phyloP scores from a whole-genome alignment of 805 yeast species.

The Hanseniaspora occidentalis region DNA sequence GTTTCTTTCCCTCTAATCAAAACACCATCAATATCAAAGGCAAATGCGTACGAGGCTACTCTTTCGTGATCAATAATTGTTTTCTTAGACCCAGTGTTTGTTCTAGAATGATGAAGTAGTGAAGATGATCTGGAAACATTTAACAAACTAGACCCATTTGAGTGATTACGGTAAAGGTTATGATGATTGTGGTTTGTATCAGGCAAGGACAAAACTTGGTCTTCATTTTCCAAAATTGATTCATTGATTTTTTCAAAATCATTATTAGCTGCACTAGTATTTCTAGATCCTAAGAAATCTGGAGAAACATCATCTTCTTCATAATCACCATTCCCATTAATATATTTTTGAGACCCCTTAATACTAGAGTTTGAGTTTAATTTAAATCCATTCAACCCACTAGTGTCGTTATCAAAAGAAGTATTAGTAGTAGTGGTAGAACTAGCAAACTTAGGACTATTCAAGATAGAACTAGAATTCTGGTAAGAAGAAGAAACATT shows the following conservation, averaged over 20 bases:
- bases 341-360: no score
- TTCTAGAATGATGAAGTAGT: conserved; percentile 4
- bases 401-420: neutral
- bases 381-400: neutral
- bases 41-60: conserved; percentile 76
- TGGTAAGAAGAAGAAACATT: no score
- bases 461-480: conserved; percentile 11
- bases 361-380: neutral
- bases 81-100: conserved; percentile 17
- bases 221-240: no score
- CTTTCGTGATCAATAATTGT: conserved; percentile 53
- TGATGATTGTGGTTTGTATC: neutral
- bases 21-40: conserved; percentile 90
- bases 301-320: no score
- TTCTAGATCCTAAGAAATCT: no score
- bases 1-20: conserved; percentile 75
- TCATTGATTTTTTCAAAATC: no score
- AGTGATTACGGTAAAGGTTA: no score
- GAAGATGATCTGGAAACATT: conserved; percentile 4
- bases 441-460: conserved; percentile 10
- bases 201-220: neutral
- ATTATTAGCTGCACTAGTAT: no score
- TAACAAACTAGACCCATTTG: no score
- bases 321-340: no score
- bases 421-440: conserved; percentile 6